Evolutionary conservation across 805 yeast genomes (phyloP).

Genomic region (Wickerhamiella kurtzmanii): DNA sequence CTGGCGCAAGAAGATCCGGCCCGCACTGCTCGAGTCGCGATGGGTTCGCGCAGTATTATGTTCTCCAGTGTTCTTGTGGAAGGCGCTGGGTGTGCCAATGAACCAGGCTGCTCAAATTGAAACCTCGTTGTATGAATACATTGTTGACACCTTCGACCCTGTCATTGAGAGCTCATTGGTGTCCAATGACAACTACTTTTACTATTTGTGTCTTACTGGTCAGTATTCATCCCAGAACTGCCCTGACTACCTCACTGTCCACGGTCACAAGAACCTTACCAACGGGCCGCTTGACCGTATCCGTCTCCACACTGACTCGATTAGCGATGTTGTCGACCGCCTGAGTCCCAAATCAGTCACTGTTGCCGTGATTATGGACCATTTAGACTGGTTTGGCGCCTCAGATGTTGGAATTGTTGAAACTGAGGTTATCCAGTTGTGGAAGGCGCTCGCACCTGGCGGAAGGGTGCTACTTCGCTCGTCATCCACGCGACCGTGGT

Average conservation of each 20-base stretch:
- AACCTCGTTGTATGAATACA: conserved; percentile 52
- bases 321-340: conserved; percentile 62
- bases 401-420: conserved; percentile 50
- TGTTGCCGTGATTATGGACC: conserved; percentile 77
- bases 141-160: conserved; percentile 69
- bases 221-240: conserved; percentile 48
- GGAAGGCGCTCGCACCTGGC: conserved; percentile 45
- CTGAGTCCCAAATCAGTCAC: conserved; percentile 49
- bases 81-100: conserved; percentile 78
- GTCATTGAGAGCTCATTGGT: conserved; percentile 48
- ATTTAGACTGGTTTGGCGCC: conserved; percentile 75
- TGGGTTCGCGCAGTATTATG: conserved; percentile 57
- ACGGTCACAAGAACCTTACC: conserved; percentile 41
- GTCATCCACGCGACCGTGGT: conserved; percentile 67
- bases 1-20: conserved; percentile 52
- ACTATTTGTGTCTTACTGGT: conserved; percentile 55
- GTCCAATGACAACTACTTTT: conserved; percentile 64
- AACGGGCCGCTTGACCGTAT: conserved; percentile 42
- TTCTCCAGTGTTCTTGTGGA: conserved; percentile 80
- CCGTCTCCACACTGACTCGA: conserved; percentile 65
- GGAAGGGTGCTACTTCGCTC: conserved; percentile 70
- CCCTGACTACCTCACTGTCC: conserved; percentile 57
- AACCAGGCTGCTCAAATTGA: conserved; percentile 78
- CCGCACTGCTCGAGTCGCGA: conserved; percentile 56
- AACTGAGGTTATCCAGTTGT: conserved; percentile 51